Base-by-base conservation (phyloP, 306 rosid genomes). In the Vigna hirtella region DNA sequence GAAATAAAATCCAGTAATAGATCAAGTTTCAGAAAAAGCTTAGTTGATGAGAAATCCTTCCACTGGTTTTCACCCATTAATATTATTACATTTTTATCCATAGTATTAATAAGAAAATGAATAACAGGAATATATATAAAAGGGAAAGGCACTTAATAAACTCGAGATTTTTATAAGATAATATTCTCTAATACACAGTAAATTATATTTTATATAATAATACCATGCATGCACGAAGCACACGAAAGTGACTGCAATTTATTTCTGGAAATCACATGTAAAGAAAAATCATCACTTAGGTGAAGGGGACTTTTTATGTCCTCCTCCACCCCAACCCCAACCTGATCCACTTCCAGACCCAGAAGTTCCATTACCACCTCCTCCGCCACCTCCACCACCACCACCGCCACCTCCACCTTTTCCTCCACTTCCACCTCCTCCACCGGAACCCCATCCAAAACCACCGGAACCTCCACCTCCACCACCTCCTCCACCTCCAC, bases 331-430 rank as follows among this genome's bases (percentile, higher is more conserved):
- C 36, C 76, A 83, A 0, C 92, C 93, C 30, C 34, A 30, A 30
- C 93, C 90, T 2, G 81, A 88, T 6, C 94, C 91, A 12, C 84
- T 53, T 2, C 90, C 91, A 12, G 22, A 57, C 13, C 91, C 94
- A 7, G 61, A 26, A 26, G 2, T 86, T 0, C 86, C 86, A 0
- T 81, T 80, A 2, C 87, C 85, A 0, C 86, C 86, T 0, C 87
- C 87, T 0, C 90, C 88, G 0, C 84, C 86, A 0, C 84, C 42
- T 0, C 93, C 88, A 0, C 89, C 88, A 0, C 77, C 22, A 0
- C 87, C 77, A 0, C 91, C 86, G 0, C 58, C 34, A 4, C 34
- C 34, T 3, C 5, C 34, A 30, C 34, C 34, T 30, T 4, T 4
- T 30, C 34, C 34, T 30, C 34, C 88, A 1, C 77, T 59, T 2